Evolutionary conservation across 179 eudicot genomes (phyloP).

Genomic region (Corrigiola litoralis): DNA sequence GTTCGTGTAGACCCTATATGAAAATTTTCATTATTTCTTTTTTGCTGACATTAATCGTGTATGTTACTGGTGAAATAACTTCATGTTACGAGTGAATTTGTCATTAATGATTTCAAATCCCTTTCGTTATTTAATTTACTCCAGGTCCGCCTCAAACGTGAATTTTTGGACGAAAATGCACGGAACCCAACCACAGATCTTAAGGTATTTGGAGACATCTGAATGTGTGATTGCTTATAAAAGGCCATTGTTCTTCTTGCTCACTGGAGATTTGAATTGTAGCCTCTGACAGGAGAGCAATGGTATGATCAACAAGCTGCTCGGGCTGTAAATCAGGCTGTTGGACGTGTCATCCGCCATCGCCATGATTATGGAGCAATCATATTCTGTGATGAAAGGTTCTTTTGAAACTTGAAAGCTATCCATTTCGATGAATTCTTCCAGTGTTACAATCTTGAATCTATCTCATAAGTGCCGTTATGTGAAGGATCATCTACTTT

Average conservation of each 20-base stretch:
- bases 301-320: conserved; percentile 95
- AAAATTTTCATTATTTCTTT: too few species aligned
- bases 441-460: neutral
- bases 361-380: conserved; percentile 96
- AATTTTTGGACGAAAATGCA: conserved; percentile 67
- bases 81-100: neutral
- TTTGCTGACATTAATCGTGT: too few species aligned
- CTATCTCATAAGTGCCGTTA: neutral
- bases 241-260: neutral
- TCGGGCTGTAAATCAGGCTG: conserved; percentile 97
- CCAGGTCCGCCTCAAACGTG: conserved; percentile 93
- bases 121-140: neutral
- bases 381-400: conserved; percentile 98
- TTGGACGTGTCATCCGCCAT: conserved; percentile 99
- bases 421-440: neutral
- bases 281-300: conserved; percentile 87
- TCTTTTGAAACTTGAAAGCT: neutral
- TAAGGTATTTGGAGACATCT: conserved; percentile 48
- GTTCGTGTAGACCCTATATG: too few species aligned
- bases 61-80: conserved; percentile 2
- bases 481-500: neutral
- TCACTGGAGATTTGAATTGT: conserved; percentile 31
- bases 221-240: neutral
- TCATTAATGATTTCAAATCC: neutral
- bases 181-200: conserved; percentile 33